phyloP scores from a whole-genome alignment of 2,329 filamentous ascomycete genomes.

The Neurospora sp. region DNA sequence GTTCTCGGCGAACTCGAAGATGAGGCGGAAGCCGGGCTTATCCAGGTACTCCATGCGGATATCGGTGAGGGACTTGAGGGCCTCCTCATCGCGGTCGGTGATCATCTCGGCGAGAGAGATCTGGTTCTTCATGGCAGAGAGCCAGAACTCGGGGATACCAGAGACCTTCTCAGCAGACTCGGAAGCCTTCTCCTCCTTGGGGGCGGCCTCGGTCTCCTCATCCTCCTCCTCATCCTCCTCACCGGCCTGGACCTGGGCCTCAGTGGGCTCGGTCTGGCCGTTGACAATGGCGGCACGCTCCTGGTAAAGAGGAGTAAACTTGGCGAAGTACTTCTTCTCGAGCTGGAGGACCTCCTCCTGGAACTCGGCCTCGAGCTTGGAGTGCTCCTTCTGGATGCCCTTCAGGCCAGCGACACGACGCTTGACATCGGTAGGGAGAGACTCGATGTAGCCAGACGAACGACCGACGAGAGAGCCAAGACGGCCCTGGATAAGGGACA shows the following conservation, averaged over 20 bases:
- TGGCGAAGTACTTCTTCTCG: constrained; percentile 99
- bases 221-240: constrained; percentile 67
- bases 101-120: constrained; percentile 96
- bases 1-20: constrained; percentile 94
- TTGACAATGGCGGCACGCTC: constrained; percentile 92
- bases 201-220: constrained; percentile 40
- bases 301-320: constrained; percentile 95
- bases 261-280: constrained; percentile 73
- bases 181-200: constrained; percentile 48
- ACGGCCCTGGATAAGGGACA: constrained; percentile 96
- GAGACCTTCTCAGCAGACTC: constrained; percentile 41
- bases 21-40: constrained; percentile 93
- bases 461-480: constrained; percentile 86
- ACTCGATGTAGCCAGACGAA: constrained; percentile 97
- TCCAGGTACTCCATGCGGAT: constrained; percentile 99
- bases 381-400: constrained; percentile 97
- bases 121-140: constrained; percentile 99
- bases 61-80: constrained; percentile 80
- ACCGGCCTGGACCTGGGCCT: constrained; percentile 77
- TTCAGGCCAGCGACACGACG: constrained; percentile 91
- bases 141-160: constrained; percentile 98
- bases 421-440: constrained; percentile 77
- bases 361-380: constrained; percentile 95
- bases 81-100: constrained; percentile 91
- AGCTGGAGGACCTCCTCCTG: constrained; percentile 96